A percentile compares a stretch with the other conserved stretches of the same genome.
Conservation (phyloP, 1,284 basidiomycete species). For the Moesziomyces sp. region DNA sequence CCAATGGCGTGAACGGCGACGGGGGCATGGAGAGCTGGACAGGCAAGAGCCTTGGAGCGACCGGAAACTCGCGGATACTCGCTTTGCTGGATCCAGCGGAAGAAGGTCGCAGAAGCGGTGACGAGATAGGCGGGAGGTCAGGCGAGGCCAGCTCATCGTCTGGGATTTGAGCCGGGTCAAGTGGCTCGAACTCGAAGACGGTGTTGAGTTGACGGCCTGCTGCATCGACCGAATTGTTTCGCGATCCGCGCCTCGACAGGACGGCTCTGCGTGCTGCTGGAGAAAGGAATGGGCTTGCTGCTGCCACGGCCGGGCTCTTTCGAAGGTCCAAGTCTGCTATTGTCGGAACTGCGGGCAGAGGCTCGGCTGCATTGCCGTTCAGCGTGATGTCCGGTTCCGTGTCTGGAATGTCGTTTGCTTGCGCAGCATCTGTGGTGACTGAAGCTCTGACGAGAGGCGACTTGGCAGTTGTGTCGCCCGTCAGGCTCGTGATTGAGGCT, state of each 20-base stretch:
- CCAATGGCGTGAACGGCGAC: conserved; percentile 49
- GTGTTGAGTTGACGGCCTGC: conserved; percentile 42
- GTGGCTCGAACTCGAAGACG: conserved; percentile 33
- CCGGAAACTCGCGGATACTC: conserved; percentile 34
- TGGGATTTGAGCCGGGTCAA: conserved; percentile 38
- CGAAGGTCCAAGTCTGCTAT: conserved; percentile 11
- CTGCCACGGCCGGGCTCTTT: conserved; percentile 20
- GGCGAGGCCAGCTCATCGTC: conserved; percentile 41
- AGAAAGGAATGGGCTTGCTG: conserved; percentile 28
- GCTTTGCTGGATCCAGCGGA: conserved; percentile 18
- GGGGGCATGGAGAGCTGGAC: conserved; percentile 46
- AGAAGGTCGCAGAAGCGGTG: conserved; percentile 32
- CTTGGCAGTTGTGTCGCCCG: background rate
- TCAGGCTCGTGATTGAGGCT: conserved; percentile 5
- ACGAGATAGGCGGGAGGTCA: conserved; percentile 37
- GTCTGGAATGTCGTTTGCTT: background rate
- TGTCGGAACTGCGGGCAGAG: background rate
- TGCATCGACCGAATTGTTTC: conserved; percentile 27
- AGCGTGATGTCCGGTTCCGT: conserved; percentile 4
- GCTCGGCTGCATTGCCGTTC: background rate
- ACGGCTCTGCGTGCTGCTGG: conserved; percentile 15
- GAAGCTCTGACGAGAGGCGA: background rate
- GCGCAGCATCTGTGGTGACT: background rate
- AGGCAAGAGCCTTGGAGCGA: conserved; percentile 50
- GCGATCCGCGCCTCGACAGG: conserved; percentile 33